Percentiles rank a stretch among this genome's conserved stretches.
phyloP scores from a whole-genome alignment of 2,329 filamentous ascomycete species.

The Neobulgaria alba region DNA sequence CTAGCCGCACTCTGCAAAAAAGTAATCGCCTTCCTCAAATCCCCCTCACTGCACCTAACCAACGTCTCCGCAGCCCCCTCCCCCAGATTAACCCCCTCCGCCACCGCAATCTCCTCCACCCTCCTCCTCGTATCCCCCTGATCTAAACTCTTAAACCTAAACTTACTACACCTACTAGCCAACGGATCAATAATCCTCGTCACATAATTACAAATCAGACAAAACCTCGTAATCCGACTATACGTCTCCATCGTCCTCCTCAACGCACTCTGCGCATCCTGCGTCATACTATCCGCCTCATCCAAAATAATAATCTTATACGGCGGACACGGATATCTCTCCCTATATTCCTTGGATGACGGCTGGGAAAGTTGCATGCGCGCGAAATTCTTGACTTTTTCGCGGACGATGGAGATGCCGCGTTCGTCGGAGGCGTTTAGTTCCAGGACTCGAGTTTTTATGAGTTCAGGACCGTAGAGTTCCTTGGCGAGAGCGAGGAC shows the following conservation, averaged over 20 bases:
- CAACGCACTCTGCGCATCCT: conserved; percentile 90
- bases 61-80: conserved; percentile 74
- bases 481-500: conserved; percentile 96
- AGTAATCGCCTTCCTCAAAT: conserved; percentile 92
- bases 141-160: conserved; percentile 93
- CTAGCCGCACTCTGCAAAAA: conserved; percentile 91
- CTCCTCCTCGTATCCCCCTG: conserved; percentile 73
- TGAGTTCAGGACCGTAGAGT: conserved; percentile 90
- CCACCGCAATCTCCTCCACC: conserved; percentile 71
- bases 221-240: conserved; percentile 92
- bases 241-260: conserved; percentile 98
- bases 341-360: conserved; percentile 48
- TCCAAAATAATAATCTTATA: conserved; percentile 99
- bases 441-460: conserved; percentile 91
- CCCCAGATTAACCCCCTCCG: conserved; percentile 69
- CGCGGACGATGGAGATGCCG: conserved; percentile 90
- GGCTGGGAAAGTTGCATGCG: conserved; percentile 87
- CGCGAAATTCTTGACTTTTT: conserved; percentile 98
- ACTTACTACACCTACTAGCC: conserved; percentile 89
- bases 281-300: conserved; percentile 98
- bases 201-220: conserved; percentile 97
- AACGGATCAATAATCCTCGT: conserved; percentile 96
- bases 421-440: conserved; percentile 98
- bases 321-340: conserved; percentile 81
- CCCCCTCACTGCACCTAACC: conserved; percentile 83